Conservation (phyloP, 1,139 yeast genomes). For the Hemisphaericaspora lyxosophila region DNA sequence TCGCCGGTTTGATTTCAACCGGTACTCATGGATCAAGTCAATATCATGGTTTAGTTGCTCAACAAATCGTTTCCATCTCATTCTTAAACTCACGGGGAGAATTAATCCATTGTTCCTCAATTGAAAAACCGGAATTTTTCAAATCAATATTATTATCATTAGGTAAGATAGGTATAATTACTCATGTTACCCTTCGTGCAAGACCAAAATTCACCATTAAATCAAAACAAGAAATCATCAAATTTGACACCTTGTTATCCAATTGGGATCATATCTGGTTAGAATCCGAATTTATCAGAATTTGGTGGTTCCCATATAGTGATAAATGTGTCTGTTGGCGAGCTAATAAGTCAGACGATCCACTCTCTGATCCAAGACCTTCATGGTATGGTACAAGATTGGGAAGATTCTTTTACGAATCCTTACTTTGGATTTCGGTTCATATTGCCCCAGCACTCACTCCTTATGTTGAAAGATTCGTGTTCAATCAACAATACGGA, state of each 20-base stretch:
- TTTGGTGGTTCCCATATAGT: slow-evolving; percentile 98
- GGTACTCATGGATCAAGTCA: slow-evolving; percentile 97
- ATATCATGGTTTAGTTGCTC: slow-evolving; percentile 85
- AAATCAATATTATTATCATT: slow-evolving; percentile 82
- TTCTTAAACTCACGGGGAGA: slow-evolving; percentile 75
- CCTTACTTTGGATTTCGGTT: slow-evolving; percentile 76
- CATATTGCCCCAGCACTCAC: slow-evolving; percentile 71
- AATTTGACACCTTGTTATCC: slow-evolving; percentile 67
- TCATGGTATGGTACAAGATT: slow-evolving; percentile 84
- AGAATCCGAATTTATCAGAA: slow-evolving; percentile 83
- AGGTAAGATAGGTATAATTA: slow-evolving; percentile 90
- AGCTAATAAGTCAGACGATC: slow-evolving; percentile 68
- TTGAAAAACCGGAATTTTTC: slow-evolving; percentile 67
- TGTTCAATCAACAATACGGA: slow-evolving; percentile 84
- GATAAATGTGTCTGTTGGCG: slow-evolving; percentile 87
- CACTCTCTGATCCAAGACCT: slow-evolving; percentile 62
- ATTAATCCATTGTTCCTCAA: slow-evolving; percentile 65
- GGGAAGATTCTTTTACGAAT: slow-evolving; percentile 79
- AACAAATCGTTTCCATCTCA: slow-evolving; percentile 78
- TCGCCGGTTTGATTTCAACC: slow-evolving; percentile 92
- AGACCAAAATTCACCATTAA: slow-evolving; percentile 82
- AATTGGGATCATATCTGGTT: slow-evolving; percentile 81
- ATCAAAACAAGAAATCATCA: slow-evolving; percentile 78
- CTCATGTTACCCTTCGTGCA: slow-evolving; percentile 81
- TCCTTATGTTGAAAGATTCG: slow-evolving; percentile 80